Evolutionary conservation across 2,329 filamentous ascomycete species (phyloP), one percentile per base, ranked within the genome.

Genomic region (Fusarium sp.): DNA sequence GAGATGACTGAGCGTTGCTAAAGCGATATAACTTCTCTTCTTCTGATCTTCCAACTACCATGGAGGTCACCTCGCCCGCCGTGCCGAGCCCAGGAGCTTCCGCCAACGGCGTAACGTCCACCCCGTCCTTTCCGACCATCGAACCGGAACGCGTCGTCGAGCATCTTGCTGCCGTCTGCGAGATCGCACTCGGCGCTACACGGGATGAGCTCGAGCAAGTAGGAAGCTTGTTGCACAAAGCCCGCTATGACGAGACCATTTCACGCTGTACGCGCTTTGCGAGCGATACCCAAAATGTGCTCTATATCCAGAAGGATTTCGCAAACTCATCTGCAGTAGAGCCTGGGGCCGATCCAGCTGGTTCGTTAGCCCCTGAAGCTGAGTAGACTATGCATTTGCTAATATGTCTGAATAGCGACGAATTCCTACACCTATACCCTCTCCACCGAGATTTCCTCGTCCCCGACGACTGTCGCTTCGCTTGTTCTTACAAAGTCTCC

Each of bases 401-500:
- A 42, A 67, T 55, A 11, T 43, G 42, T 39, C 28, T 36, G 28
- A 49, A 41, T 69, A 84, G 79, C 75, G 44, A 70, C 78, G n/a
- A 71, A 78, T 63, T 80, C 79, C 54, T 93, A 93, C 78, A 84
- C 84, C 45, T 99, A 96, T 76, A 90, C 85, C 19, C 84, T 98
- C 63, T 89, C 91, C 39, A 87, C 88, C 65, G 93, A 98, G 72
- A 88, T 98, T 65, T 88, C 90, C 26, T 90, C 90, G 44, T 89
- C 90, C 29, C 82, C 90, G 41, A 89, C 89, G n/a, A 96, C 93
- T 40, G 86, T 91, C 41, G 89, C 92, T 44, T 97, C 91, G 67
- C 88, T 98, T 64, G 91, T 93, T 53, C 87, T 99, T 70, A 85
- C 97, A 68, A 99, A 99, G 81, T 88, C 92, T 52, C 90, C 94